phyloP scores from a whole-genome alignment of 2,329 filamentous ascomycete genomes.

The Penicillium sp. region DNA sequence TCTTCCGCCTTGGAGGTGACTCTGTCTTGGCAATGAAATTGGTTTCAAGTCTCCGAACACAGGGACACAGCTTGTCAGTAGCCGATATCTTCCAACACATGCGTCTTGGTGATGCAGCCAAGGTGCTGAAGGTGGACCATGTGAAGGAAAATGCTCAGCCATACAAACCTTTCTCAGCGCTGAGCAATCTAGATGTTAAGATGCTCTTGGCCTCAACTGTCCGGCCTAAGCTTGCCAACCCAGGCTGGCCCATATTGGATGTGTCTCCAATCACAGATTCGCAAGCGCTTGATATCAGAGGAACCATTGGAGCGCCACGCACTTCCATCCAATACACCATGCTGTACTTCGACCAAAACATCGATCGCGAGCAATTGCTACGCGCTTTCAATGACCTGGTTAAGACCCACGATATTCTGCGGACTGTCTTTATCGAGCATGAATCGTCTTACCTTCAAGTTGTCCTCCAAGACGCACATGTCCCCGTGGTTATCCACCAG shows the following conservation, averaged over 20 bases:
- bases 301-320: conserved; percentile 58
- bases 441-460: conserved; percentile 53
- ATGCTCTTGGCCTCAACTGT: conserved; percentile 50
- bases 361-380: conserved; percentile 52
- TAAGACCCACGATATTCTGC: conserved; percentile 59
- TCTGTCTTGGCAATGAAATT: conserved; percentile 61
- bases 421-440: conserved; percentile 62
- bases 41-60: conserved; percentile 46
- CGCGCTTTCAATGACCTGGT: conserved; percentile 49
- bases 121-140: conserved; percentile 45
- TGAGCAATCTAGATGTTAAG: conserved; percentile 40
- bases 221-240: conserved; percentile 50
- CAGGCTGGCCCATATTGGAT: conserved; percentile 53
- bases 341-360: conserved; percentile 54
- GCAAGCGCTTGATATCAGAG: conserved; percentile 60
- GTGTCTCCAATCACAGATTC: conserved; percentile 58
- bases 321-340: conserved; percentile 65
- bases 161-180: conserved; percentile 53
- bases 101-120: conserved; percentile 55
- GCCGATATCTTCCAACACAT: conserved; percentile 52
- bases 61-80: conserved; percentile 48
- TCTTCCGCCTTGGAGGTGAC: conserved; percentile 62
- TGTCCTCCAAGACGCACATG: conserved; percentile 53
- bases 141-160: conserved; percentile 24
- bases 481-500: conserved; percentile 49